phyloP scores from a whole-genome alignment of 352 stramenopile species.

The Globisporangium mamillatum region DNA sequence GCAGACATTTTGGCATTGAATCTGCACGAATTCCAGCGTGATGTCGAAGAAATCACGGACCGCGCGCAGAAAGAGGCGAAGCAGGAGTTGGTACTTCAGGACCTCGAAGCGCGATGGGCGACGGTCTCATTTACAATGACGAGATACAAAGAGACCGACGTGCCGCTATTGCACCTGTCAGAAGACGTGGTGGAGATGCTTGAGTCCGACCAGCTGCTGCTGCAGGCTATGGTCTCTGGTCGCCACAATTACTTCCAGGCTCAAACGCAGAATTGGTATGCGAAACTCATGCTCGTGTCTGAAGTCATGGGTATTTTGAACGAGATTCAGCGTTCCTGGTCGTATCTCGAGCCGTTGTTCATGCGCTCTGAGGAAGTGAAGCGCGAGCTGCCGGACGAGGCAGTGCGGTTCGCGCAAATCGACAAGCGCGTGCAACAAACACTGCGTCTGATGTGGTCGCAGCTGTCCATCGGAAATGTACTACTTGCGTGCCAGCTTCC shows the following conservation, averaged over 20 bases:
- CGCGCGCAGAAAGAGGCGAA: slow-evolving; percentile 90
- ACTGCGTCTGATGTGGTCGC: slow-evolving; percentile 74
- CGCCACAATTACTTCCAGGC: slow-evolving; percentile 71
- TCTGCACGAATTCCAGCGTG: slow-evolving; percentile 70
- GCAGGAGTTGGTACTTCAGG: slow-evolving; percentile 79
- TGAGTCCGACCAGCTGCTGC: slow-evolving; percentile 92
- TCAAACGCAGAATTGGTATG: slow-evolving; percentile 53
- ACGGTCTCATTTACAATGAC: slow-evolving; percentile 75
- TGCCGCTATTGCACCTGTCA: slow-evolving; percentile 81
- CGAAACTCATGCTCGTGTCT: slow-evolving; percentile 60
- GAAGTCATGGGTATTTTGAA: slow-evolving; percentile 87
- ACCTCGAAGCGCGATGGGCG: slow-evolving; percentile 80
- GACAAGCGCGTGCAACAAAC: slow-evolving; percentile 77
- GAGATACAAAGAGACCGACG: slow-evolving; percentile 83
- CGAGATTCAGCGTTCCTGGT: slow-evolving; percentile 95
- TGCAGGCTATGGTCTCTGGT: slow-evolving; percentile 91
- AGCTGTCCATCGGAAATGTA: slow-evolving; percentile 65
- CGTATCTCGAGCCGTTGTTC: slow-evolving; percentile 94
- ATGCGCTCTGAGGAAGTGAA: slow-evolving; percentile 95
- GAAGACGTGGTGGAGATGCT: slow-evolving; percentile 95
- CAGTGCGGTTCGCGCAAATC: slow-evolving; percentile 84
- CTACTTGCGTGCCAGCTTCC: slow-evolving; percentile 79
- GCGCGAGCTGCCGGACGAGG: slow-evolving; percentile 90
- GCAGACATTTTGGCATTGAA: slow-evolving; percentile 80
- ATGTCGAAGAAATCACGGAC: slow-evolving; percentile 91